Evolutionary conservation across 768 basidiomycete species (phyloP).

Genomic region (Tulasnella calospora): DNA sequence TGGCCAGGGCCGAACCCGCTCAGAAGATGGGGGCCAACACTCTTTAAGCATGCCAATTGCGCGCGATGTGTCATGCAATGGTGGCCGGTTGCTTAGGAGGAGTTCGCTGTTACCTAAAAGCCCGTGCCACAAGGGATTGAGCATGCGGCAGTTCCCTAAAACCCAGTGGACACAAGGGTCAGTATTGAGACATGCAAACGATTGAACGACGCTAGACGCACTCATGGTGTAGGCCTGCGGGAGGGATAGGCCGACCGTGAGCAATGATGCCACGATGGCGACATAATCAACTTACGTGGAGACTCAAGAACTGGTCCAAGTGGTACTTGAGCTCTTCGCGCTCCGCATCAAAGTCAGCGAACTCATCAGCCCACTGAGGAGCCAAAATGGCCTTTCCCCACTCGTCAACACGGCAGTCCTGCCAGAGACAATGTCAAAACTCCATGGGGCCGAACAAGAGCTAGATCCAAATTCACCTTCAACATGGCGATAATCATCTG

Average conservation of each 20-base stretch:
- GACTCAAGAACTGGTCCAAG: not conserved
- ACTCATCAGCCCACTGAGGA: not conserved
- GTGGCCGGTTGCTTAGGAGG: not conserved
- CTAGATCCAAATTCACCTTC: not conserved
- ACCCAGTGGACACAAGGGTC: not conserved
- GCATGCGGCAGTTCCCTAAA: not conserved
- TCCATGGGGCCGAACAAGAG: no score
- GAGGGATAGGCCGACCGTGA: not conserved
- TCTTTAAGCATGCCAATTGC: not conserved
- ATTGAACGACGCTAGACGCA: not conserved
- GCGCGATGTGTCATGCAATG: not conserved
- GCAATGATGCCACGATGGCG: not conserved
- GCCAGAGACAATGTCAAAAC: not conserved
- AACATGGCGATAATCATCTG: not conserved
- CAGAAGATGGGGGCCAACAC: not conserved
- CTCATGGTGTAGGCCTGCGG: not conserved
- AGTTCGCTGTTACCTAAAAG: not conserved
- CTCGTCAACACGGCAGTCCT: not conserved
- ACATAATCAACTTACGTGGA: not conserved
- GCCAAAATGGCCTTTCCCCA: not conserved
- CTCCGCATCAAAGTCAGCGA: not conserved
- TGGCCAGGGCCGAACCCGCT: not conserved
- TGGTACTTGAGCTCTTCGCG: not conserved
- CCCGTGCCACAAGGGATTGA: not conserved
- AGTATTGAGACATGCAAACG: not conserved